Evolutionary conservation across 2,329 filamentous ascomycete species (phyloP).

Genomic region (Cryphonectria naterciae): DNA sequence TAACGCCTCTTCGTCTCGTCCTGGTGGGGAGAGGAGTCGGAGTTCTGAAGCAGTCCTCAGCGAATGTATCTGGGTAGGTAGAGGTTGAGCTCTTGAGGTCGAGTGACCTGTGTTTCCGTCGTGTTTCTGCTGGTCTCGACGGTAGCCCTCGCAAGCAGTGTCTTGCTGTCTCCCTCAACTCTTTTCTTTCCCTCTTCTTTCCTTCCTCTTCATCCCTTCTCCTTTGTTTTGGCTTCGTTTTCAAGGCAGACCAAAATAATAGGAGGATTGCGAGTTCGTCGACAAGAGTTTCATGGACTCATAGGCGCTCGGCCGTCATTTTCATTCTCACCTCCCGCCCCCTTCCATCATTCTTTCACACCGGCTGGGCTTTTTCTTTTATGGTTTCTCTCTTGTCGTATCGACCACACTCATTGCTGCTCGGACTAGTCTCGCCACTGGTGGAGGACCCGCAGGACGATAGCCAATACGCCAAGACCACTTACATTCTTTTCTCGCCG

Average conservation of each 20-base stretch:
- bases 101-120: slow-evolving; percentile 27
- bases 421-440: slow-evolving; percentile 15
- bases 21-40: slow-evolving; percentile 15
- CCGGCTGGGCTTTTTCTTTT: slow-evolving; percentile 9
- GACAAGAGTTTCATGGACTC: slow-evolving; percentile 18
- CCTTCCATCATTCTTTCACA: slow-evolving; percentile 13
- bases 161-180: neutral
- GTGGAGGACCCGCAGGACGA: slow-evolving; percentile 28
- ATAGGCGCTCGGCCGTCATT: slow-evolving; percentile 19
- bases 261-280: slow-evolving; percentile 18
- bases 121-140: slow-evolving; percentile 29
- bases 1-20: slow-evolving; percentile 21
- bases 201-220: slow-evolving; percentile 21
- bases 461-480: slow-evolving; percentile 15
- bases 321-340: slow-evolving; percentile 11
- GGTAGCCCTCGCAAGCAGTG: slow-evolving; percentile 14
- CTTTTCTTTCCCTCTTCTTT: slow-evolving; percentile 4
- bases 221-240: slow-evolving; percentile 28
- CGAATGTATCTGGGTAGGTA: neutral
- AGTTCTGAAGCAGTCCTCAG: neutral
- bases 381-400: neutral
- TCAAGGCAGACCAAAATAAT: slow-evolving; percentile 9
- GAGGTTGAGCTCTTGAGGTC: neutral
- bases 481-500: neutral
- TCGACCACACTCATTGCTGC: slow-evolving; percentile 6